phyloP scores from a whole-genome alignment of 208 protist genomes.

The Plasmodiophora brassicae region DNA sequence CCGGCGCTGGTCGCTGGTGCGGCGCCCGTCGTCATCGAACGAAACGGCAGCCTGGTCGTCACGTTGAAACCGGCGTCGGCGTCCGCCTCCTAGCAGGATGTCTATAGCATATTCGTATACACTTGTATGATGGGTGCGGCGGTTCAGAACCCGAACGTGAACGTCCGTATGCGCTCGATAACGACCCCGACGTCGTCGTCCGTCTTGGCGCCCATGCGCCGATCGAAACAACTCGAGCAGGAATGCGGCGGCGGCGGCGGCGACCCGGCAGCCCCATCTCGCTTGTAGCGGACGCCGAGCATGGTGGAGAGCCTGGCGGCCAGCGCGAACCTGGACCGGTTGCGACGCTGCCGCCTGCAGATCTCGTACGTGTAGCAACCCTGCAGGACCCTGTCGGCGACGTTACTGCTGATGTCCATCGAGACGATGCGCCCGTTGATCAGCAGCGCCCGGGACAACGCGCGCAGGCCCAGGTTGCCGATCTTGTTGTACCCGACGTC shows the following conservation, averaged over 20 bases:
- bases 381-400: background rate
- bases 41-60: background rate
- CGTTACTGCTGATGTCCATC: background rate
- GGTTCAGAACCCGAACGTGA: no score
- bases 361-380: constrained; percentile 21
- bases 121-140: no score
- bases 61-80: background rate
- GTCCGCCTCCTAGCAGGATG: no score
- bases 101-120: no score
- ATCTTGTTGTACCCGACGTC: constrained; percentile 18
- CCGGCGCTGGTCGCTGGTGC: background rate
- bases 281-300: background rate
- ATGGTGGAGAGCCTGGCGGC: background rate
- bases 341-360: background rate
- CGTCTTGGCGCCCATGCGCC: no score
- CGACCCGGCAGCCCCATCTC: background rate
- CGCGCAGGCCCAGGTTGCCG: background rate
- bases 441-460: background rate
- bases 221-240: constrained; percentile 14
- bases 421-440: background rate
- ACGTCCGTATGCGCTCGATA: no score
- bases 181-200: no score
- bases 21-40: background rate
- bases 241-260: background rate
- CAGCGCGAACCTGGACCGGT: background rate